A percentile compares a stretch with the other conserved stretches of the same genome.
Evolutionary conservation across 225 moss, liverwort and hornwort genomes (phyloP).

Genomic region (Marchantia polymorpha): DNA sequence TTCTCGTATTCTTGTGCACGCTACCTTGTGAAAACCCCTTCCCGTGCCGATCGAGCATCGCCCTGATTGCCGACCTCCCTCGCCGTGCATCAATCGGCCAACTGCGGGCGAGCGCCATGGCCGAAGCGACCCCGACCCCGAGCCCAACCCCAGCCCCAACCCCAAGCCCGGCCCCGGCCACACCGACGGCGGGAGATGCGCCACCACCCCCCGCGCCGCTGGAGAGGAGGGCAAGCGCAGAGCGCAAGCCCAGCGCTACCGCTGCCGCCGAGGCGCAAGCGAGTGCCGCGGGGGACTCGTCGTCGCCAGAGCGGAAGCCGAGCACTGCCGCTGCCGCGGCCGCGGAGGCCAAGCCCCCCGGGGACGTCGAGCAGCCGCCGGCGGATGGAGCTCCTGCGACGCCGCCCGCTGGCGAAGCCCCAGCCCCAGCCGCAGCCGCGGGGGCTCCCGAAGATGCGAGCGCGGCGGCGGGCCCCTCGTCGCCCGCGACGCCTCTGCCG

Average conservation of each 20-base stretch:
- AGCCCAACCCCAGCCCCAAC: not conserved
- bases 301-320: not conserved
- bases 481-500: not conserved
- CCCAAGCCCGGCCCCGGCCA: not conserved
- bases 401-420: not conserved
- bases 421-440: not conserved
- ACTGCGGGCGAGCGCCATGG: not conserved
- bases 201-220: not conserved
- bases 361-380: not conserved
- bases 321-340: not conserved
- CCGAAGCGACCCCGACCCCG: slow-evolving; percentile 6
- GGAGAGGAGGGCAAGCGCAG: not conserved
- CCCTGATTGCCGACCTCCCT: not conserved
- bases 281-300: not conserved
- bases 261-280: not conserved
- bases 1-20: no score
- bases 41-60: not conserved
- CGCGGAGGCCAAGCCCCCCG: not conserved
- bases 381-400: not conserved
- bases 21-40: no score
- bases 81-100: not conserved
- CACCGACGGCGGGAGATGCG: not conserved
- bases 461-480: not conserved
- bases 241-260: not conserved
- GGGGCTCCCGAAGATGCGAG: not conserved